A percentile compares a stretch with the other conserved stretches of the same genome.
Conservation (phyloP, 75 land plant genomes). For the Isoetes taiwanensis region DNA sequence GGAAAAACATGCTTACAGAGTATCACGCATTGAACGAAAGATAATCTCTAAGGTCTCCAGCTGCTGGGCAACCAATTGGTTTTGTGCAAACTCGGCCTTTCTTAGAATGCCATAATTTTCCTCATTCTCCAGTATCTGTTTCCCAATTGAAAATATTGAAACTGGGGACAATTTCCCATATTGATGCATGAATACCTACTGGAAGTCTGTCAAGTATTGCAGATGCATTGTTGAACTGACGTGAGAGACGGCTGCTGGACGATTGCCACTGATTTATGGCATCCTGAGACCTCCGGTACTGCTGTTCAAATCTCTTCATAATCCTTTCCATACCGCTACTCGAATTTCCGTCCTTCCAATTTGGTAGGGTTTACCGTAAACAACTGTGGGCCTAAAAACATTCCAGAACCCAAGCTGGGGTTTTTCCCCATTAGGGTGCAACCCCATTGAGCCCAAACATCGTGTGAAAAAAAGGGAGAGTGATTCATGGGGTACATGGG, state of each 20-base stretch:
- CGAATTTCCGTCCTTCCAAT: too few relatives aligned
- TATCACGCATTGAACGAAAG: constrained; percentile 32
- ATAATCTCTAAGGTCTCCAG: constrained; percentile 40
- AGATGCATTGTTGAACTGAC: constrained; percentile 45
- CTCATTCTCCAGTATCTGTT: constrained; percentile 31
- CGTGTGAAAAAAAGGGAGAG: too few relatives aligned
- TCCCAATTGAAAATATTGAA: constrained; percentile 1
- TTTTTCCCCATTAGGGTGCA: too few relatives aligned
- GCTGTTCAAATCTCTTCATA: constrained; percentile 54
- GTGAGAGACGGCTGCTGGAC: constrained; percentile 39
- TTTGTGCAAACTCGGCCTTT: constrained; percentile 18
- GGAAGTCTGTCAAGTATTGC: constrained; percentile 52
- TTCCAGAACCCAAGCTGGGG: too few relatives aligned
- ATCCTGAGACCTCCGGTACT: constrained; percentile 33
- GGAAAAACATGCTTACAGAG: constrained; percentile 31
- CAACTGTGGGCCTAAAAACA: too few relatives aligned
- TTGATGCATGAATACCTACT: constrained; percentile 18
- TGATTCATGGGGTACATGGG: too few relatives aligned
- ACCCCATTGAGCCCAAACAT: too few relatives aligned
- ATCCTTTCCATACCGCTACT: constrained; percentile 47
- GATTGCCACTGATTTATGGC: constrained; percentile 47
- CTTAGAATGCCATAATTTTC: constrained; percentile 46
- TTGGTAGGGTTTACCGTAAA: too few relatives aligned
- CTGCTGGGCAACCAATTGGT: constrained; percentile 37
- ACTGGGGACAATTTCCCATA: neutral